Evolutionary conservation across 2,329 filamentous ascomycete genomes (phyloP).

Genomic region (Botrytis elliptica): DNA sequence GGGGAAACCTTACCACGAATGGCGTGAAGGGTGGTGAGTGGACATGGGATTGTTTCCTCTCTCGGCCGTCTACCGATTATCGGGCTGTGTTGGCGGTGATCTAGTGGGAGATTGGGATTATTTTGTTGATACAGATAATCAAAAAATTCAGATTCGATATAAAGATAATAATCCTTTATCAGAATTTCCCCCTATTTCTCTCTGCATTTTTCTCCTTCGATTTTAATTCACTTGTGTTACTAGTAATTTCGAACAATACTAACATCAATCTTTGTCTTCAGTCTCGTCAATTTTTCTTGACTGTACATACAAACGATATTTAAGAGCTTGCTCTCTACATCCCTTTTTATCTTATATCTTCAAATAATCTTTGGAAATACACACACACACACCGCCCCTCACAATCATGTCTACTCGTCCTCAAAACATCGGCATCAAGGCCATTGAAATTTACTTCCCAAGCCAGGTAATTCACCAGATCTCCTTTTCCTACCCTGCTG

Average conservation of each 20-base stretch:
- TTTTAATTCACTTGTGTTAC: not conserved
- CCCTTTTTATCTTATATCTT: constrained; percentile 1
- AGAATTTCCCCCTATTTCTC: not conserved
- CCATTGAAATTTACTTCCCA: constrained; percentile 87
- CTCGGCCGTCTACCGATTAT: constrained; percentile 14
- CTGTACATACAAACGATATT: constrained; percentile 13
- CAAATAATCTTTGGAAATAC: constrained; percentile 18
- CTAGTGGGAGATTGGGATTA: constrained; percentile 12
- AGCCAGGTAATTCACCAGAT: constrained; percentile 63
- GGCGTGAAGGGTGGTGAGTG: not conserved
- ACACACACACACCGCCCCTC: constrained; percentile 28
- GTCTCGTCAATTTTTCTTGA: constrained; percentile 3
- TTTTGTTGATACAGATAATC: constrained; percentile 8
- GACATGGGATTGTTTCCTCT: constrained; percentile 12
- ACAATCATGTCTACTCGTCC: constrained; percentile 69
- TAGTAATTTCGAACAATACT: constrained; percentile 18
- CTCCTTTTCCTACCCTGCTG: not conserved
- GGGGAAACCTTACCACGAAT: not conserved
- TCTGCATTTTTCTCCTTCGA: too few relatives aligned
- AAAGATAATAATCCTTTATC: constrained; percentile 14
- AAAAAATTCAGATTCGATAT: not conserved
- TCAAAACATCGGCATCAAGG: constrained; percentile 88
- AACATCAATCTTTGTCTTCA: constrained; percentile 18
- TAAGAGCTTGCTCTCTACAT: not conserved
- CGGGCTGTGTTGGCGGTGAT: constrained; percentile 8